These are phyloP conservation scores for Fusarium sp. DNA, from an alignment of 2,329 filamentous ascomycete species.

Conservation along the genomic window DNA sequence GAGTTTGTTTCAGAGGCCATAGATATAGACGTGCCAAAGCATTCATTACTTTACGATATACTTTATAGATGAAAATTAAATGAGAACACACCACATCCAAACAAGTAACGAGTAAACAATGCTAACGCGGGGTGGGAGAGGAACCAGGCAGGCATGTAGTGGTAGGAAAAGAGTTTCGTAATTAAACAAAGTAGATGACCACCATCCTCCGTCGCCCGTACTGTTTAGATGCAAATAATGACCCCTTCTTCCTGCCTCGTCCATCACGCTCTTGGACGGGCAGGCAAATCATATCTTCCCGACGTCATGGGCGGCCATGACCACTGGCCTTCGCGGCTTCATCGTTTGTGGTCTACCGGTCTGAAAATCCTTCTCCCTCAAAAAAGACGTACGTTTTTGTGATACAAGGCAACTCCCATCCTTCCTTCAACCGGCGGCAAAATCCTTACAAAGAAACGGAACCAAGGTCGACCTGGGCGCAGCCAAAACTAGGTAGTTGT, in stretches of 20 bases:
- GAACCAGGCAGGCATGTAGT: constrained; percentile 21
- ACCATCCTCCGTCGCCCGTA: constrained; percentile 54
- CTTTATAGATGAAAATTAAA: constrained; percentile 20
- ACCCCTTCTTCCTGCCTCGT: constrained; percentile 38
- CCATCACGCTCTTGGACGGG: constrained; percentile 36
- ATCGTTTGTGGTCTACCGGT: constrained; percentile 40
- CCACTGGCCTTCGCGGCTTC: constrained; percentile 40
- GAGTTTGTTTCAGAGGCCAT: neutral
- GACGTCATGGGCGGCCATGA: constrained; percentile 30
- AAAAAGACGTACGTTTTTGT: constrained; percentile 51
- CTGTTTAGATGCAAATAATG: constrained; percentile 52
- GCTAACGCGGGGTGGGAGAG: constrained; percentile 23
- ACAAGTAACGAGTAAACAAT: constrained; percentile 17
- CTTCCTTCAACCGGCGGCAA: constrained; percentile 47
- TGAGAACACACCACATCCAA: constrained; percentile 19
- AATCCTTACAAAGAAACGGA: constrained; percentile 51
- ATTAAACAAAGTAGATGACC: constrained; percentile 68
- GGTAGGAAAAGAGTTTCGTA: constrained; percentile 56
- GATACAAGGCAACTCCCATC: constrained; percentile 52
- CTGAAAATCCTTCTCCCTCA: constrained; percentile 44
- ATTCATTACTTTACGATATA: constrained; percentile 7
- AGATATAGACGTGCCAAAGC: constrained; percentile 4
- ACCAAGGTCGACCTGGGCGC: constrained; percentile 49
- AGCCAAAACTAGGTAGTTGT: constrained; percentile 44
- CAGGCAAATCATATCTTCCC: constrained; percentile 36